These are phyloP conservation scores for Hypomontagnella monticulosa DNA, from an alignment of 495 filamentous ascomycete species.

Conservation along the genomic window DNA sequence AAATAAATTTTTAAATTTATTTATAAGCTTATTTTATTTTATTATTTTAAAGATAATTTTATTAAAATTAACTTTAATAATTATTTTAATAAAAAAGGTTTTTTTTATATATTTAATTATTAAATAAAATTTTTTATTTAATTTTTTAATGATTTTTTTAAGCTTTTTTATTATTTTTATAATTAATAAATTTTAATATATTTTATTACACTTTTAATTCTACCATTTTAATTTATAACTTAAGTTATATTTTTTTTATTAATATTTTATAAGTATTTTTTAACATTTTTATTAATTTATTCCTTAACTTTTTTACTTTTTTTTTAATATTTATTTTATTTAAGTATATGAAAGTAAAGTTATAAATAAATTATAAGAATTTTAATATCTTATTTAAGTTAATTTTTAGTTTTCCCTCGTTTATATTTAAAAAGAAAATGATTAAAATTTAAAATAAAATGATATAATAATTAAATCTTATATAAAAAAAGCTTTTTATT, in stretches of 20 bases:
- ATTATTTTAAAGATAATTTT: background rate
- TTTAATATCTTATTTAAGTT: background rate
- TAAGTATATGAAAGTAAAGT: background rate
- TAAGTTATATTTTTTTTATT: background rate
- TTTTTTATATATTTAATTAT: background rate
- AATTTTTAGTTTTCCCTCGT: background rate
- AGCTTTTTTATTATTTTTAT: background rate
- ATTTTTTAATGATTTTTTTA: background rate
- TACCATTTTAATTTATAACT: background rate
- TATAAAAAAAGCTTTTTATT: background rate
- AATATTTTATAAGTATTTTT: background rate
- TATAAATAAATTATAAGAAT: background rate
- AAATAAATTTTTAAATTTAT: background rate
- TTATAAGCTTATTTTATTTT: background rate
- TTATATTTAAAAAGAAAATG: background rate
- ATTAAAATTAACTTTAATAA: background rate
- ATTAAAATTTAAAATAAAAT: background rate
- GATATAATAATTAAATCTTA: background rate
- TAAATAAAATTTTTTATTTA: background rate
- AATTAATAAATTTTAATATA: background rate
- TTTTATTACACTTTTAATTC: background rate
- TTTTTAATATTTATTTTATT: background rate
- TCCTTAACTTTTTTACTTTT: background rate
- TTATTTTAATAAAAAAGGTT: background rate
- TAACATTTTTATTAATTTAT: background rate